These are phyloP conservation scores for Talaromyces sp. DNA, from an alignment of 2,329 filamentous ascomycete genomes.

Conservation along the genomic window DNA sequence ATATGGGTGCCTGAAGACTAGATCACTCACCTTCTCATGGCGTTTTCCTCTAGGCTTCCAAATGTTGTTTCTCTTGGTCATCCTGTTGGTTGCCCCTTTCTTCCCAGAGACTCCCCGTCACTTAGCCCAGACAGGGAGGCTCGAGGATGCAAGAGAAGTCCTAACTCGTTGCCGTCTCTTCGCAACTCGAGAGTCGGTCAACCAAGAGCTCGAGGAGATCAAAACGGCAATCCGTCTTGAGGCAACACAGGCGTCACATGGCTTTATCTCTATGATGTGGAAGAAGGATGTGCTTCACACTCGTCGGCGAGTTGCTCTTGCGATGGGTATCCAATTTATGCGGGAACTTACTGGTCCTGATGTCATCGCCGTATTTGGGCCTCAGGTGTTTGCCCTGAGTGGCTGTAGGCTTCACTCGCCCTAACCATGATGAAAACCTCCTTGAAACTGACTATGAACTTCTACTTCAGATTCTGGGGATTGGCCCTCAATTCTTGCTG, in stretches of 20 bases:
- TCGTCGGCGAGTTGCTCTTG: constrained; percentile 44
- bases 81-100: constrained; percentile 29
- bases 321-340: constrained; percentile 47
- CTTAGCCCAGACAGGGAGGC: constrained; percentile 33
- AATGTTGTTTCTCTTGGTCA: constrained; percentile 51
- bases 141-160: constrained; percentile 30
- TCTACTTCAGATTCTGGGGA: constrained; percentile 21
- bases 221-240: constrained; percentile 35
- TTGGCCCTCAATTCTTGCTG: constrained; percentile 48
- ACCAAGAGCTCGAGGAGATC: constrained; percentile 40
- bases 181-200: constrained; percentile 27
- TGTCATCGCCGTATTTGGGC: constrained; percentile 42
- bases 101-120: constrained; percentile 33
- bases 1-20: constrained; percentile 22
- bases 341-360: constrained; percentile 47
- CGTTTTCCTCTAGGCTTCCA: constrained; percentile 59
- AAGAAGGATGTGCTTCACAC: constrained; percentile 36
- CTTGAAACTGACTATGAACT: not conserved
- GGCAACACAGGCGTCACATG: constrained; percentile 28
- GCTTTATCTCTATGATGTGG: constrained; percentile 34
- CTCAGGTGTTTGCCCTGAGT: constrained; percentile 41
- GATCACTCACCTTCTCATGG: constrained; percentile 44
- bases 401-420: constrained; percentile 29
- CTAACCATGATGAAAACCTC: not conserved
- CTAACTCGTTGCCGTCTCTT: constrained; percentile 30